These are phyloP conservation scores for Arabidopsis arenosa DNA, from an alignment of 345 rosid species.

Conservation along the genomic window DNA sequence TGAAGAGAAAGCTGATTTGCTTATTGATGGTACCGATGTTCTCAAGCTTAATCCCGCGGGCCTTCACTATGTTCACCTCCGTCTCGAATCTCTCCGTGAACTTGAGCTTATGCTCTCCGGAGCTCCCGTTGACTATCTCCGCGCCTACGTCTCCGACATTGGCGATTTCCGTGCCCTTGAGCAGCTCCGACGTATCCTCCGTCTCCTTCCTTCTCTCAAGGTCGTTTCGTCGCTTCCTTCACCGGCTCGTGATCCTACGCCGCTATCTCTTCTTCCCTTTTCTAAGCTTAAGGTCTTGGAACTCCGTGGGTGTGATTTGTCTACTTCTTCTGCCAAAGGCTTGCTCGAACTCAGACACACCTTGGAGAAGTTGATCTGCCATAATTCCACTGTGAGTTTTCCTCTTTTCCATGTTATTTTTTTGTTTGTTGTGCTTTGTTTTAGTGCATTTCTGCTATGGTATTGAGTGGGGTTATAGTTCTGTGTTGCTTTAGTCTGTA, in stretches of 20 bases:
- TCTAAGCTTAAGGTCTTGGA: slow-evolving; percentile 78
- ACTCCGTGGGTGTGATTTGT: slow-evolving; percentile 91
- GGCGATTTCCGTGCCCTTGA: slow-evolving; percentile 96
- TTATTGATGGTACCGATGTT: slow-evolving; percentile 69
- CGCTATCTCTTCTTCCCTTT: slow-evolving; percentile 81
- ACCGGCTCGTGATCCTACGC: slow-evolving; percentile 89
- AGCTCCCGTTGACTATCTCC: slow-evolving; percentile 96
- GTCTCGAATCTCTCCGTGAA: slow-evolving; percentile 88
- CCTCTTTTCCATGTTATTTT: not conserved
- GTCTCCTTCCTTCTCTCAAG: slow-evolving; percentile 78
- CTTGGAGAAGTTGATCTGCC: slow-evolving; percentile 90
- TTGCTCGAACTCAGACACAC: slow-evolving; percentile 86
- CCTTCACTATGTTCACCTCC: slow-evolving; percentile 90
- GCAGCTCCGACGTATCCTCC: slow-evolving; percentile 89
- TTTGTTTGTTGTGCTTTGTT: not conserved
- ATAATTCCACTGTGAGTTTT: slow-evolving; percentile 88
- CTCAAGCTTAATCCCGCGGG: slow-evolving; percentile 95
- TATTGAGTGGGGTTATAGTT: slow-evolving; percentile 36
- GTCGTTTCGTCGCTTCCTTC: slow-evolving; percentile 81
- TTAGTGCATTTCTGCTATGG: slow-evolving; percentile 21
- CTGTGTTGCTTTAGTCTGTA: slow-evolving; percentile 33
- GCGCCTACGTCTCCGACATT: slow-evolving; percentile 94
- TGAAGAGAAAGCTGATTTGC: slow-evolving; percentile 69
- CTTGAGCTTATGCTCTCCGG: slow-evolving; percentile 83
- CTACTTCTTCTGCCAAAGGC: slow-evolving; percentile 90